Evolutionary conservation across 1,284 basidiomycete genomes (phyloP).

Genomic region (Cryptococcus hybrid): DNA sequence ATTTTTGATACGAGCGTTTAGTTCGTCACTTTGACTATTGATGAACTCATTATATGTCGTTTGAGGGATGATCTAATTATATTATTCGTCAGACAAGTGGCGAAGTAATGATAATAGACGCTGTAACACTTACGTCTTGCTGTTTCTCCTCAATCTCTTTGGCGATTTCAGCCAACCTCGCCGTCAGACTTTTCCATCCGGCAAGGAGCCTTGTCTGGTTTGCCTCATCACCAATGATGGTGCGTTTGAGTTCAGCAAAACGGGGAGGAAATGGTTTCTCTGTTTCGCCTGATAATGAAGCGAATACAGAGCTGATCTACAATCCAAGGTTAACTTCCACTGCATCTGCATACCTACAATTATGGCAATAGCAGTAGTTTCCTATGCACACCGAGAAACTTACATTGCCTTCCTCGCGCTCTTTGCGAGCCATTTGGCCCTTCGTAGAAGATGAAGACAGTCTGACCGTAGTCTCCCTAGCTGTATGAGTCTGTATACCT

Average conservation of each 20-base stretch:
- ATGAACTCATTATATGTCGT: constrained; percentile 57
- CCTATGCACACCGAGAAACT: background rate
- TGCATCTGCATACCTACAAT: too few species aligned
- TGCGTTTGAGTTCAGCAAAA: constrained; percentile 62
- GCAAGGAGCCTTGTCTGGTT: constrained; percentile 56
- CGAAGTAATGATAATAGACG: too few species aligned
- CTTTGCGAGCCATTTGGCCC: background rate
- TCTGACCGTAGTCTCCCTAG: too few species aligned
- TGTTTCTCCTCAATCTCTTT: constrained; percentile 55
- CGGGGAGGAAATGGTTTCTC: constrained; percentile 56
- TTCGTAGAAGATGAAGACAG: too few species aligned
- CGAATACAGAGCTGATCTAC: constrained; percentile 60
- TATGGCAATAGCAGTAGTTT: too few species aligned
- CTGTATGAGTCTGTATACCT: too few species aligned
- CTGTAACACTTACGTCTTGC: constrained; percentile 26
- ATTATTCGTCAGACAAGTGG: background rate
- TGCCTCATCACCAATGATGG: constrained; percentile 40
- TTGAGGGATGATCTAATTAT: constrained; percentile 58
- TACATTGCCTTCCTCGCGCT: background rate
- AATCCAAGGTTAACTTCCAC: too few species aligned
- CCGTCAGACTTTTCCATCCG: constrained; percentile 60
- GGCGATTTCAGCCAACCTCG: constrained; percentile 54
- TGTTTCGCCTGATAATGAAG: constrained; percentile 55
- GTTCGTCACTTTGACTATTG: constrained; percentile 49
- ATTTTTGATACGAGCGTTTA: constrained; percentile 56